phyloP scores from a whole-genome alignment of 1,284 basidiomycete genomes.

The Coniferiporia sulphurascens region DNA sequence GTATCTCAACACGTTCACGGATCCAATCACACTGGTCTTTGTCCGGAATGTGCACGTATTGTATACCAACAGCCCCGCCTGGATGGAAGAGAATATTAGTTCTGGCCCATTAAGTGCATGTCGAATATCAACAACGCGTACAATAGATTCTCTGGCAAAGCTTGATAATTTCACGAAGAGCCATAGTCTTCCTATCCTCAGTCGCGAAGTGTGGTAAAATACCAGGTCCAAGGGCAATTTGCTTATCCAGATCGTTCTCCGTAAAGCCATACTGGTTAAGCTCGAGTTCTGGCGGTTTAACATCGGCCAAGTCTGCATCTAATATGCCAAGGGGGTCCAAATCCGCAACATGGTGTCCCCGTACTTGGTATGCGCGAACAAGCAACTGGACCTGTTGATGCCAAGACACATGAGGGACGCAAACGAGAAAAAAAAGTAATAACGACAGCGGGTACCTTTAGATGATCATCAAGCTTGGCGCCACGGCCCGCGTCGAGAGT shows the following conservation, averaged over 20 bases:
- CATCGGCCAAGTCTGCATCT: constrained; percentile 78
- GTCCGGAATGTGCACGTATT: constrained; percentile 98
- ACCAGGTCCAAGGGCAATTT: constrained; percentile 92
- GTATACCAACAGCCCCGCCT: constrained; percentile 93
- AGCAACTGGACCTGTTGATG: constrained; percentile 81
- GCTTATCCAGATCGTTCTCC: constrained; percentile 89
- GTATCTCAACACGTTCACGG: constrained; percentile 92
- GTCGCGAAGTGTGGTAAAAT: constrained; percentile 93
- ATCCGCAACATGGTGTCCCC: constrained; percentile 94
- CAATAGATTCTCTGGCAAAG: constrained; percentile 94
- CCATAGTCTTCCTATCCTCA: constrained; percentile 82
- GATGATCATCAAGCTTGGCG: constrained; percentile 84
- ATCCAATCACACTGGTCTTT: constrained; percentile 99
- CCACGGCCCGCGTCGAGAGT: constrained; percentile 69
- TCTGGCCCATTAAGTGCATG: not conserved
- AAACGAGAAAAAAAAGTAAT: not conserved
- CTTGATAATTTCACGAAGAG: constrained; percentile 89
- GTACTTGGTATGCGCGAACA: constrained; percentile 97
- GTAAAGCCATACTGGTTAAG: constrained; percentile 93
- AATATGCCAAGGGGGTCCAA: constrained; percentile 94
- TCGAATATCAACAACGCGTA: constrained; percentile 35
- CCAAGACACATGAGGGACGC: not conserved
- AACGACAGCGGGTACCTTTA: constrained; percentile 63
- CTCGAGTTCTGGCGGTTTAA: constrained; percentile 82
- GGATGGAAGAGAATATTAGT: constrained; percentile 11